A percentile compares a stretch with the other conserved stretches of the same genome.
Evolutionary conservation across 1,284 basidiomycete species (phyloP).

Genomic region (Psilocybe mexicana): DNA sequence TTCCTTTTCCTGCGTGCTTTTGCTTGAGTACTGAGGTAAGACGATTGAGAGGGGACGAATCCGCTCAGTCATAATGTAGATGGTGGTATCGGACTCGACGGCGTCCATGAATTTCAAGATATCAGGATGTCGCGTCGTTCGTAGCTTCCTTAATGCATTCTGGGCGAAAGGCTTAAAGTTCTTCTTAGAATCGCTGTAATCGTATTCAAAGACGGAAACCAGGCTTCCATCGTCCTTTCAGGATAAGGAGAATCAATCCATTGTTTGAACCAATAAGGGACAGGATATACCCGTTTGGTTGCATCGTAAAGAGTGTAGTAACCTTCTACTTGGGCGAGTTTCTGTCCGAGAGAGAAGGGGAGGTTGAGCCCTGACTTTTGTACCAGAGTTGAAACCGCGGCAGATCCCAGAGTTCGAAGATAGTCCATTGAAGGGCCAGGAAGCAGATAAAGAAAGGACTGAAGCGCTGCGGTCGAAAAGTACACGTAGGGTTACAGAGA

Average conservation of each 20-base stretch:
- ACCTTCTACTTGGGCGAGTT: constrained; percentile 70
- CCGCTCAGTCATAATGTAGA: constrained; percentile 95
- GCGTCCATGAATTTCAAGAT: constrained; percentile 94
- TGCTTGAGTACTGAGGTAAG: constrained; percentile 64
- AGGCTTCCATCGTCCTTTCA: constrained; percentile 81
- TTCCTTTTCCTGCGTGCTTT: constrained; percentile 64
- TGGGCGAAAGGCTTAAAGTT: constrained; percentile 77
- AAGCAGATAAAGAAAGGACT: neutral
- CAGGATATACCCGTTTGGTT: constrained; percentile 69
- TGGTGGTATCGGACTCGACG: constrained; percentile 82
- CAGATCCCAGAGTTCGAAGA: constrained; percentile 79
- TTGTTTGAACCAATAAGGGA: constrained; percentile 1
- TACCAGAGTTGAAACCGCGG: constrained; percentile 85
- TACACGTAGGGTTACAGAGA: neutral
- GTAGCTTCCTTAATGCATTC: constrained; percentile 89
- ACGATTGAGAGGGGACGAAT: constrained; percentile 77
- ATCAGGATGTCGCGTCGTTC: constrained; percentile 93
- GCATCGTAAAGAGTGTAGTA: constrained; percentile 90
- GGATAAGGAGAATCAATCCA: constrained; percentile 9
- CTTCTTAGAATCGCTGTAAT: constrained; percentile 65
- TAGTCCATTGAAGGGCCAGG: constrained; percentile 67
- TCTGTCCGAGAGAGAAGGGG: constrained; percentile 84
- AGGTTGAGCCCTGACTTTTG: constrained; percentile 89
- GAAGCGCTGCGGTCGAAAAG: neutral
- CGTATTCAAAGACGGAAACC: constrained; percentile 91